Conservation (phyloP, 805 yeast species). For the Starmerella stigmatis region DNA sequence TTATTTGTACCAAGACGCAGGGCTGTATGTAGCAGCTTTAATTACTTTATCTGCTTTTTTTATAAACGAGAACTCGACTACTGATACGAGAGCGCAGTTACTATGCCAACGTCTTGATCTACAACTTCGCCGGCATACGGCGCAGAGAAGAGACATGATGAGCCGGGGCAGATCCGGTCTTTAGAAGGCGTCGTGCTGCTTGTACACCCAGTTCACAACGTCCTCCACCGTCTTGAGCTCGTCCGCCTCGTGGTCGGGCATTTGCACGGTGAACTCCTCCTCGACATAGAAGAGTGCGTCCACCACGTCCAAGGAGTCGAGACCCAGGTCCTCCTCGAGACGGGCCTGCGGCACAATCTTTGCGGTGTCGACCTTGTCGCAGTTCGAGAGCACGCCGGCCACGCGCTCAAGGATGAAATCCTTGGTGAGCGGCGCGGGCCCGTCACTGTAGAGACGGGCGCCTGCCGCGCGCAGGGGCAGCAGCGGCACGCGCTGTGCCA, state of each 20-base stretch:
- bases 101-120: no score
- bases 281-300: conserved; percentile 93
- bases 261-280: conserved; percentile 55
- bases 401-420: conserved; percentile 78
- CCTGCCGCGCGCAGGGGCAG: background rate
- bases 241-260: conserved; percentile 60
- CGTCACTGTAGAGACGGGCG: conserved; percentile 24
- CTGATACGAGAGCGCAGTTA: no score
- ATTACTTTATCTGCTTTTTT: no score
- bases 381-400: conserved; percentile 58
- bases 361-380: conserved; percentile 41
- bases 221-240: conserved; percentile 84
- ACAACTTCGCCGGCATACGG: no score
- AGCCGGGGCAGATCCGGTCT: no score
- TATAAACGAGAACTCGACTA: no score
- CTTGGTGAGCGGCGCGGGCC: conserved; percentile 50
- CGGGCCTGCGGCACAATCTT: conserved; percentile 35
- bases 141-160: no score
- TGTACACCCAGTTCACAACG: conserved; percentile 73
- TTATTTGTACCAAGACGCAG: no score
- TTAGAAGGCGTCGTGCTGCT: conserved; percentile 36
- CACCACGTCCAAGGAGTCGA: conserved; percentile 87
- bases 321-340: conserved; percentile 50
- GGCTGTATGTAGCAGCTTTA: no score
- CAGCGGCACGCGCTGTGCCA: conserved; percentile 3